phyloP scores from a whole-genome alignment of 192 early-diverging fungal genomes.

The Coemansia sp. region DNA sequence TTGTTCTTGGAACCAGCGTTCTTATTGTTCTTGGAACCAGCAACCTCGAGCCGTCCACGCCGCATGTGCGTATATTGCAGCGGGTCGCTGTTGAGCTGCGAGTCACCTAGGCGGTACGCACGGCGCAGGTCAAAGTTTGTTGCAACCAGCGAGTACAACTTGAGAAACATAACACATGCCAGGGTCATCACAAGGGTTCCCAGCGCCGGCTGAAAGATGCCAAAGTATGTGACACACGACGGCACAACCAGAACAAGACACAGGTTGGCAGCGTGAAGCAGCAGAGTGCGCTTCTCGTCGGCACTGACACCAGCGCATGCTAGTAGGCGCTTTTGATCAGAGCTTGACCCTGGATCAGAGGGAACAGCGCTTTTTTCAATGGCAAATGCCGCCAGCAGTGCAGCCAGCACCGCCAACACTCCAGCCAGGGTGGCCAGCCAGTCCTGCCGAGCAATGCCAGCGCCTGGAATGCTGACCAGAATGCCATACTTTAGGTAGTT shows the following conservation, averaged over 20 bases:
- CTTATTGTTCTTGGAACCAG: not conserved
- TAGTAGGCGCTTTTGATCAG: not conserved
- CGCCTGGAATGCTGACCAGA: conserved; percentile 67
- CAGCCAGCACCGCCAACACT: conserved; percentile 45
- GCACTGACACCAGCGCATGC: conserved; percentile 27
- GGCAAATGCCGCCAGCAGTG: conserved; percentile 56
- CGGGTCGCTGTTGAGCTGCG: conserved; percentile 36
- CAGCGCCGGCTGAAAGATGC: conserved; percentile 67
- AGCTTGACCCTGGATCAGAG: not conserved
- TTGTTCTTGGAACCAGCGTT: not conserved
- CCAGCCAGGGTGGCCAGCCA: conserved; percentile 58
- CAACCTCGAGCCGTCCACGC: conserved; percentile 25
- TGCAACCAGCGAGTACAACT: conserved; percentile 74
- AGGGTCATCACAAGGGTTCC: conserved; percentile 61
- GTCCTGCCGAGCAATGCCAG: conserved; percentile 56
- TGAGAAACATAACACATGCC: conserved; percentile 71
- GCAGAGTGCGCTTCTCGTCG: conserved; percentile 25
- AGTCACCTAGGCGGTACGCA: conserved; percentile 54
- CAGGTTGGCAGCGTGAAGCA: conserved; percentile 58
- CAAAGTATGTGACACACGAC: conserved; percentile 62
- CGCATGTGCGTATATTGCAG: conserved; percentile 21
- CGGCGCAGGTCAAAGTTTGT: conserved; percentile 75
- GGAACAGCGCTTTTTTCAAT: conserved; percentile 59
- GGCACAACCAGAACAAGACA: conserved; percentile 58
- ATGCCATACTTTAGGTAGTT: conserved; percentile 89